Conservation (phyloP, 2,329 filamentous ascomycete genomes). For the Teratosphaeria zuluensis region DNA sequence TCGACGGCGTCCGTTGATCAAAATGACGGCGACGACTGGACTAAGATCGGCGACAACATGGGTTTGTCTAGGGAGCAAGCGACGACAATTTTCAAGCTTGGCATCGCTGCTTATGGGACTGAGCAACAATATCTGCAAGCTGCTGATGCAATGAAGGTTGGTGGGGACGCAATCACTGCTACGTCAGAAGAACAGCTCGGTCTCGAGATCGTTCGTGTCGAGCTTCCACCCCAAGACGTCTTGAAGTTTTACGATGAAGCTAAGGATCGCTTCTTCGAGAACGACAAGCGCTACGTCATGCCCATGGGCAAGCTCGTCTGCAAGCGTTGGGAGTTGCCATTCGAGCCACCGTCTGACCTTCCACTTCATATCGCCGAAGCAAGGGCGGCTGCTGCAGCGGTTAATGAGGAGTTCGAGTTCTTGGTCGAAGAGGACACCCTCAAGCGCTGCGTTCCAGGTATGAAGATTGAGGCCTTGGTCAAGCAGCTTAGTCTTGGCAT, state of each 20-base stretch:
- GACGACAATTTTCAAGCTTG: constrained; percentile 41
- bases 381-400: background rate
- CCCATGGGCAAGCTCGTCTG: constrained; percentile 46
- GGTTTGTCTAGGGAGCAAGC: constrained; percentile 38
- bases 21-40: constrained; percentile 25
- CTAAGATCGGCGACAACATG: constrained; percentile 8
- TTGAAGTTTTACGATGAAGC: constrained; percentile 20
- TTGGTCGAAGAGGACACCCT: constrained; percentile 58
- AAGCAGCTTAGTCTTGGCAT: constrained; percentile 21
- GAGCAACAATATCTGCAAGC: constrained; percentile 15
- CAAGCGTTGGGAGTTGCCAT: constrained; percentile 39
- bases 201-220: constrained; percentile 50
- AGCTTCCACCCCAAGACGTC: constrained; percentile 35
- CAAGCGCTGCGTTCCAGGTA: constrained; percentile 49
- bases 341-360: constrained; percentile 18
- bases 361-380: constrained; percentile 6
- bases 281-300: constrained; percentile 27
- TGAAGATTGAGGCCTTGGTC: constrained; percentile 34
- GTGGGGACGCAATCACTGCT: constrained; percentile 25
- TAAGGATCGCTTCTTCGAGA: constrained; percentile 28
- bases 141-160: background rate
- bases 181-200: constrained; percentile 42
- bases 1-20: background rate
- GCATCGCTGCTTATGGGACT: constrained; percentile 37
- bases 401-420: constrained; percentile 41